phyloP scores from a whole-genome alignment of 345 rosid species.

The Linum trigynum region DNA sequence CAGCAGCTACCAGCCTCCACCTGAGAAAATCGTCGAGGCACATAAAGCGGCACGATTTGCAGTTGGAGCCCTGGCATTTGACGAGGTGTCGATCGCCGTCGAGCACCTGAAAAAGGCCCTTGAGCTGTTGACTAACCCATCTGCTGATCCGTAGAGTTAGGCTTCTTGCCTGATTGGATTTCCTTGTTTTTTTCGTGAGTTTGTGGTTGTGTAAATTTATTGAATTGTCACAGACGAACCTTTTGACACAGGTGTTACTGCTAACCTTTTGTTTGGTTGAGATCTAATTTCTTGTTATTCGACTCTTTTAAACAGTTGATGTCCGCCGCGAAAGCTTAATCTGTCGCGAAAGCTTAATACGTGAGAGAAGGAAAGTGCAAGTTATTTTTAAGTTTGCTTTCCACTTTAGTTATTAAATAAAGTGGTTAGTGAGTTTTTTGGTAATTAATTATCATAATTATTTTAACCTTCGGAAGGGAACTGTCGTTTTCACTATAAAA shows the following conservation, averaged over 20 bases:
- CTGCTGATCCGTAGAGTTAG: slow-evolving; percentile 31
- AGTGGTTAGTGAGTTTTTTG: no score
- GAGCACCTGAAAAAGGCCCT: slow-evolving; percentile 73
- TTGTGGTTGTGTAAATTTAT: slow-evolving; percentile 23
- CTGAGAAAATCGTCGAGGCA: slow-evolving; percentile 84
- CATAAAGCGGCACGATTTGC: slow-evolving; percentile 98
- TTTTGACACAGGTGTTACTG: neutral
- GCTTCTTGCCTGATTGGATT: neutral
- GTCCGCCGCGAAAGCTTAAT: no score
- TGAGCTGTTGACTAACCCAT: slow-evolving; percentile 69
- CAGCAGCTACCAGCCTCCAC: slow-evolving; percentile 73
- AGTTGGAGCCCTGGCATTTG: slow-evolving; percentile 93
- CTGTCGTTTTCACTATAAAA: no score
- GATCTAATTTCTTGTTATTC: no score
- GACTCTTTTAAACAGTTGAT: no score
- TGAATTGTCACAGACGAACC: neutral
- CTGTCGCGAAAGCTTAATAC: no score
- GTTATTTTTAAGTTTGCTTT: no score
- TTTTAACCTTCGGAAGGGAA: no score
- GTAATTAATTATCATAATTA: no score
- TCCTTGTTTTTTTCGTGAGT: slow-evolving; percentile 1
- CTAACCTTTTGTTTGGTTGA: no score
- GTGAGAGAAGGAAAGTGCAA: no score
- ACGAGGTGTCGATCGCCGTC: slow-evolving; percentile 79
- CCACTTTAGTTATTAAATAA: no score